Evolutionary conservation across 2,329 filamentous ascomycete species (phyloP).

Genomic region (Exutisphaerella laricina): DNA sequence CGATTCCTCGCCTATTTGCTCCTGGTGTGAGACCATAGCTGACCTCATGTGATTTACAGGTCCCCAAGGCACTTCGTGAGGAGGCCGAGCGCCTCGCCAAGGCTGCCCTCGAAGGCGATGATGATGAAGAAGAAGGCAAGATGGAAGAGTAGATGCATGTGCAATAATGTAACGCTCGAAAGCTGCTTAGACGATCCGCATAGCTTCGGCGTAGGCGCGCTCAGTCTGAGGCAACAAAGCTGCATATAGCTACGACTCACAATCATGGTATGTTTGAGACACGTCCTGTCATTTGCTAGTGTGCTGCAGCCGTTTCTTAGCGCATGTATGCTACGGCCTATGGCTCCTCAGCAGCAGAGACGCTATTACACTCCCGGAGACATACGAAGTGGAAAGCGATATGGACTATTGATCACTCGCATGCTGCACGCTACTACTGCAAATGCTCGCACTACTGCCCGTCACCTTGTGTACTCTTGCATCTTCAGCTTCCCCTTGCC

Average conservation of each 20-base stretch:
- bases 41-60: no score
- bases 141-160: constrained; percentile 21
- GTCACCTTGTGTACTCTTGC: no score
- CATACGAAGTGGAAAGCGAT: no score
- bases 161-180: constrained; percentile 16
- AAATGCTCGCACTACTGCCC: no score
- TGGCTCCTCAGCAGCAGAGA: no score
- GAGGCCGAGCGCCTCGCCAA: constrained; percentile 92
- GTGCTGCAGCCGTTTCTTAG: not conserved
- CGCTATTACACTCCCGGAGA: no score
- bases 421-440: no score
- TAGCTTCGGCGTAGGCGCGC: constrained; percentile 10
- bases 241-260: not conserved
- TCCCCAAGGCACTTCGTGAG: constrained; percentile 82
- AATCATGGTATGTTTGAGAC: constrained; percentile 3
- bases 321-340: not conserved
- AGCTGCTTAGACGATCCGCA: constrained; percentile 16
- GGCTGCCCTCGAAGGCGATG: constrained; percentile 80
- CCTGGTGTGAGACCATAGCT: no score
- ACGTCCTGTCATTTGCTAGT: constrained; percentile 2
- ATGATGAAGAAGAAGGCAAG: constrained; percentile 50
- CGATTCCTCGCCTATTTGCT: no score
- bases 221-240: not conserved
- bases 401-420: no score
- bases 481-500: no score